A percentile compares a stretch with the other conserved stretches of the same genome.
Evolutionary conservation across 2,329 filamentous ascomycete genomes (phyloP).

Genomic region (Fusarium heterosporum): DNA sequence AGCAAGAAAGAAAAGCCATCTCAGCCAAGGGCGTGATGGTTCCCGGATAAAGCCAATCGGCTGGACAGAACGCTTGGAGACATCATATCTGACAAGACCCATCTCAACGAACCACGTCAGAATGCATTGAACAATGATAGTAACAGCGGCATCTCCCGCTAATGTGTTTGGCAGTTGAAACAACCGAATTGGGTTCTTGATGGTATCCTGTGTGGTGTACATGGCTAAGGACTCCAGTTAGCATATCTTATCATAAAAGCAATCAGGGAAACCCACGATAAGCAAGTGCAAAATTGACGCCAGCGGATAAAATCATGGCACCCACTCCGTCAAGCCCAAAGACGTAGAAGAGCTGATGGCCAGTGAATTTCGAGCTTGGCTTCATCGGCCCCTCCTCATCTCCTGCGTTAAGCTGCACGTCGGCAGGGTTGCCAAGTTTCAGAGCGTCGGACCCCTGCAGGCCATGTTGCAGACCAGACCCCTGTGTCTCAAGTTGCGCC

Average conservation of each 20-base stretch:
- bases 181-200: conserved; percentile 57
- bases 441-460: conserved; percentile 24
- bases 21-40: conserved; percentile 50
- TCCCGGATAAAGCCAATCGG: conserved; percentile 59
- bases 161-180: conserved; percentile 64
- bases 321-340: conserved; percentile 61
- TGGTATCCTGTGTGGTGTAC: conserved; percentile 57
- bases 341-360: conserved; percentile 62
- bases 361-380: conserved; percentile 56
- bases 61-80: conserved; percentile 58
- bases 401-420: background rate
- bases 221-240: conserved; percentile 53
- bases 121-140: conserved; percentile 63
- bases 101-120: conserved; percentile 65
- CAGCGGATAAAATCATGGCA: conserved; percentile 60
- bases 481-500: conserved; percentile 43
- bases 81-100: conserved; percentile 60
- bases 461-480: conserved; percentile 26
- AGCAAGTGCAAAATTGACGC: conserved; percentile 64
- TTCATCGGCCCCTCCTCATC: conserved; percentile 45
- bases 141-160: conserved; percentile 61
- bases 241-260: background rate
- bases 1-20: conserved; percentile 53
- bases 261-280: conserved; percentile 54
- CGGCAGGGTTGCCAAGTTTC: conserved; percentile 31